Conservation (phyloP, 345 rosid species). For the Draba incana region DNA sequence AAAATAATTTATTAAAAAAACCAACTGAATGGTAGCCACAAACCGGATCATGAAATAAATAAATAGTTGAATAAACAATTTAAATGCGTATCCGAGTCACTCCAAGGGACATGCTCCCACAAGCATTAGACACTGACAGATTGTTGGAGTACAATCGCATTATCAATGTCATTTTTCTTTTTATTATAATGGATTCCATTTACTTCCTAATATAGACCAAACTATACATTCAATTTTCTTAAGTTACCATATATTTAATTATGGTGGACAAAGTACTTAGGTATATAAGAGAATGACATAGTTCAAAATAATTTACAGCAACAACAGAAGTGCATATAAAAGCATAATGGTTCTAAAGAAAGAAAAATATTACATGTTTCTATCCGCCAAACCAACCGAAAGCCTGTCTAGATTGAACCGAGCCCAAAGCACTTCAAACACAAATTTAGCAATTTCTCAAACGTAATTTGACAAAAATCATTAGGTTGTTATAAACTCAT, state of each 20-base stretch:
- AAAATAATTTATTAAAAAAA: constrained; percentile 8
- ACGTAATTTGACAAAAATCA: too few relatives aligned
- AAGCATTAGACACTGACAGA: constrained; percentile 42
- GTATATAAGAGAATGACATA: background rate
- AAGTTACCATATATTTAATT: background rate
- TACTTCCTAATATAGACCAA: background rate
- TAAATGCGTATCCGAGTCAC: constrained; percentile 45
- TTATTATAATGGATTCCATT: constrained; percentile 15
- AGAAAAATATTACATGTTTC: too few relatives aligned
- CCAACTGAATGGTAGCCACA: constrained; percentile 27
- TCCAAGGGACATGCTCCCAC: constrained; percentile 49
- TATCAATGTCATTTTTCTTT: constrained; percentile 28
- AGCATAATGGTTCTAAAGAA: too few relatives aligned
- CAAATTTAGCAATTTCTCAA: too few relatives aligned
- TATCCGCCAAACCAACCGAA: too few relatives aligned
- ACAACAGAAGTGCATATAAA: too few relatives aligned
- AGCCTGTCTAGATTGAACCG: too few relatives aligned
- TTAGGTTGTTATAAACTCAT: too few relatives aligned
- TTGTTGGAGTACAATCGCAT: constrained; percentile 42
- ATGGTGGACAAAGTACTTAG: background rate
- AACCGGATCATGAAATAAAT: constrained; percentile 17
- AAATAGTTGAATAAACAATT: constrained; percentile 24
- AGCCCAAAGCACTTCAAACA: too few relatives aligned
- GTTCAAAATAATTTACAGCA: background rate
- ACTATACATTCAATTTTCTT: background rate